These are phyloP conservation scores for Coleophoma eucalyptorum DNA, from an alignment of 2,329 filamentous ascomycete genomes.

Conservation along the genomic window DNA sequence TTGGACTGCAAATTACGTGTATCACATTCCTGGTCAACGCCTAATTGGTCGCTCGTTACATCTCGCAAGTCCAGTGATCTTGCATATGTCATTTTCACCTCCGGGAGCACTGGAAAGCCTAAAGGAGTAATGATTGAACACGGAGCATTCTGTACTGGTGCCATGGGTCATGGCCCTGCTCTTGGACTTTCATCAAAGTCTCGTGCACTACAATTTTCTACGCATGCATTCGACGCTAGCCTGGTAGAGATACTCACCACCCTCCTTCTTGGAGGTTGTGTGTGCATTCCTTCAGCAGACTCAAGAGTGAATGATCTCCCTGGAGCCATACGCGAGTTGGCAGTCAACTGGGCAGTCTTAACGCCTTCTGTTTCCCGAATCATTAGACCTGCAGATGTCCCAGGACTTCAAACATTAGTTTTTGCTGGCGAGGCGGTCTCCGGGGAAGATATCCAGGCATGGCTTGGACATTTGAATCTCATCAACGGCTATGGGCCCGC, in stretches of 20 bases:
- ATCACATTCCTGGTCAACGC: too few species aligned
- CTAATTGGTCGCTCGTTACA: conserved; percentile 1
- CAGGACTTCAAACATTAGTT: conserved; percentile 2
- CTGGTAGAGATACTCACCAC: conserved; percentile 27
- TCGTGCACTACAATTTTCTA: conserved; percentile 17
- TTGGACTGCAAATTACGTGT: too few species aligned
- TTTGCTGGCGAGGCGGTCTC: conserved; percentile 55
- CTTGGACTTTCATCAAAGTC: conserved; percentile 7
- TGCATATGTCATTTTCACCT: conserved; percentile 17
- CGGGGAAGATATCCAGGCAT: conserved; percentile 9
- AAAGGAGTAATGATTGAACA: conserved; percentile 22
- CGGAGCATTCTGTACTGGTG: not conserved
- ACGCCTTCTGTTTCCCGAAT: conserved; percentile 6
- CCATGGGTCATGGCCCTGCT: conserved; percentile 8
- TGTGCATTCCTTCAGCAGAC: conserved; percentile 34
- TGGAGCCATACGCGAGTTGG: not conserved
- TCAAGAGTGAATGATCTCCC: conserved; percentile 30
- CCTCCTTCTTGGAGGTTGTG: conserved; percentile 32
- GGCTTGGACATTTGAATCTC: conserved; percentile 31
- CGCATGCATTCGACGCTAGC: conserved; percentile 34
- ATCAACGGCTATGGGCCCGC: conserved; percentile 70
- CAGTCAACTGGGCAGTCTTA: conserved; percentile 3
- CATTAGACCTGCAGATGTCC: conserved; percentile 10
- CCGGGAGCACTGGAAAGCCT: conserved; percentile 25
- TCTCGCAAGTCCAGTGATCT: conserved; percentile 10